A percentile compares a stretch with the other conserved stretches of the same genome.
phyloP scores from a whole-genome alignment of 1,284 basidiomycete species.

The Ustilago trichophora region DNA sequence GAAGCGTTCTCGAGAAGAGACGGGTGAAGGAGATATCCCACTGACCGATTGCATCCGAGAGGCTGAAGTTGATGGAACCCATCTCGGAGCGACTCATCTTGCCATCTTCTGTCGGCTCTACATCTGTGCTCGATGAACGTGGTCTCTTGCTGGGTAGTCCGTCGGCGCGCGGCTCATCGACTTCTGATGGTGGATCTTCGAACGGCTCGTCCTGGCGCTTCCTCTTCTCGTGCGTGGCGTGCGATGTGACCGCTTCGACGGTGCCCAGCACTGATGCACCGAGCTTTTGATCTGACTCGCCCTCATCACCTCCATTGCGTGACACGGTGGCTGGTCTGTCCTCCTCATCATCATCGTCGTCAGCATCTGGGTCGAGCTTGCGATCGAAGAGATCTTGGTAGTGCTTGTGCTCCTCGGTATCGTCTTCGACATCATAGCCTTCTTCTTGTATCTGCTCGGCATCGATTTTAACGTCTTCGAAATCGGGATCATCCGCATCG shows the following conservation, averaged over 20 bases:
- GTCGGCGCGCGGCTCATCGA: conserved; percentile 16
- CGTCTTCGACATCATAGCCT: conserved; percentile 15
- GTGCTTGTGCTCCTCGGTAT: conserved; percentile 41
- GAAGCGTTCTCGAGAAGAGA: conserved; percentile 39
- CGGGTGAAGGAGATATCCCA: conserved; percentile 50
- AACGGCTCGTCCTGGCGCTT: conserved; percentile 11
- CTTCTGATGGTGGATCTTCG: neutral
- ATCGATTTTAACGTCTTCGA: conserved; percentile 33
- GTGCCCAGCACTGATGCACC: conserved; percentile 33
- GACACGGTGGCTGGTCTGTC: neutral
- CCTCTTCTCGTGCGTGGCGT: conserved; percentile 16
- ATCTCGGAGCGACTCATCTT: conserved; percentile 38
- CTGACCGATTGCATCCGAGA: conserved; percentile 34
- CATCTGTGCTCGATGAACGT: conserved; percentile 9
- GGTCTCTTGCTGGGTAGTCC: conserved; percentile 24
- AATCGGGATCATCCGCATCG: conserved; percentile 18
- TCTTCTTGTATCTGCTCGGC: neutral
- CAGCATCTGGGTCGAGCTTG: conserved; percentile 44
- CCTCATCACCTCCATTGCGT: neutral
- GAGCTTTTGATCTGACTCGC: conserved; percentile 15
- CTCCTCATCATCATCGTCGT: conserved; percentile 31
- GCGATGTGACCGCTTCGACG: conserved; percentile 14
- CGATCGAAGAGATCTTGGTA: conserved; percentile 43
- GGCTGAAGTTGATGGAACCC: conserved; percentile 30
- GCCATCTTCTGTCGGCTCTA: conserved; percentile 8